Evolutionary conservation across 2,329 filamentous ascomycete species (phyloP).

Genomic region (Claviceps pazoutovae): DNA sequence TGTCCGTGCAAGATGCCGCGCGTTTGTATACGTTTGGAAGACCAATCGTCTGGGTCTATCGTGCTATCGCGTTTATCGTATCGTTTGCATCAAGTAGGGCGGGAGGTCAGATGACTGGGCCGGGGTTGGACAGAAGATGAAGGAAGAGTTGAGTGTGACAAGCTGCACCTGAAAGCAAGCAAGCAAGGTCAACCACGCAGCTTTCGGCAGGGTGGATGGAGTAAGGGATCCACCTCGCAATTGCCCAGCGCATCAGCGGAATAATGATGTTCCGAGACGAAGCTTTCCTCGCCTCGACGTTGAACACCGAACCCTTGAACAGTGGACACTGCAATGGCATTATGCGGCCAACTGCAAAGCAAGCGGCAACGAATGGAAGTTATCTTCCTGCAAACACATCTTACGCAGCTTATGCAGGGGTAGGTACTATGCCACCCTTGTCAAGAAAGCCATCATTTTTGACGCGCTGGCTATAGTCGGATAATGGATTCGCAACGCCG

Average conservation of each 20-base stretch:
- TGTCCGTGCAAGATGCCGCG: not conserved
- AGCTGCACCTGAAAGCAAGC: not conserved
- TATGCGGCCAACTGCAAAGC: too few relatives aligned
- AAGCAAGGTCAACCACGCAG: conserved; percentile 1
- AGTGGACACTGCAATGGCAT: too few relatives aligned
- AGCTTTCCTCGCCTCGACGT: too few relatives aligned
- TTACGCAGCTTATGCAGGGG: too few relatives aligned
- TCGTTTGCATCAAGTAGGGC: not conserved
- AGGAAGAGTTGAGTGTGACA: not conserved
- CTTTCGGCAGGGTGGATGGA: conserved; percentile 1
- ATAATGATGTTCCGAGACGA: not conserved
- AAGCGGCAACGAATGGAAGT: too few relatives aligned
- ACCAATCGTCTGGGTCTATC: not conserved
- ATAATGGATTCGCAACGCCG: too few relatives aligned
- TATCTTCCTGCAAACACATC: too few relatives aligned
- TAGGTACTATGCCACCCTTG: too few relatives aligned
- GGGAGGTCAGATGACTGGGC: not conserved
- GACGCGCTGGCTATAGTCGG: too few relatives aligned
- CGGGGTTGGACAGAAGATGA: not conserved
- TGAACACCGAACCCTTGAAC: too few relatives aligned
- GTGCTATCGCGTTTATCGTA: not conserved
- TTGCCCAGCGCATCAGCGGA: not conserved
- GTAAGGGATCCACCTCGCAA: not conserved
- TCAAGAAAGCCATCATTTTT: too few relatives aligned
- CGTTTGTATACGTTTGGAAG: not conserved